A percentile compares a stretch with the other conserved stretches of the same genome.
These are phyloP conservation scores for Amanita jacksonii DNA, from an alignment of 768 basidiomycete genomes.

Conservation along the genomic window DNA sequence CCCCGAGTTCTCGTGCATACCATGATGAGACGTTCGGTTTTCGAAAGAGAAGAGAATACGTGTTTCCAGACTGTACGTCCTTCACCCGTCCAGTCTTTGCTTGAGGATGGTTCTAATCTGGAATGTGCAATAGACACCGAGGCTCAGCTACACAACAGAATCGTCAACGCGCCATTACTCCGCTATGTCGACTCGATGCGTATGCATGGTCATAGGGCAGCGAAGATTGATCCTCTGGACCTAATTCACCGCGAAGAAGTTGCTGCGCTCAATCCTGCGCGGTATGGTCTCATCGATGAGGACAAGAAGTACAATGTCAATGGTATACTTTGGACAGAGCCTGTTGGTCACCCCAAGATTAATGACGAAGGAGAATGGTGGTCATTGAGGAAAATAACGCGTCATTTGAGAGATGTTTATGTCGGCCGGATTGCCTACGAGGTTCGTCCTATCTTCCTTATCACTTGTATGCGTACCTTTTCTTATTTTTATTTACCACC, in stretches of 20 bases:
- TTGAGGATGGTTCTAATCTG: not conserved
- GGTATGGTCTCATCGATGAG: conserved; percentile 63
- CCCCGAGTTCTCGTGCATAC: conserved; percentile 24
- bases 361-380: conserved; percentile 36
- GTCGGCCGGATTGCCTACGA: conserved; percentile 86
- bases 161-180: conserved; percentile 64
- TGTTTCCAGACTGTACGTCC: conserved; percentile 63
- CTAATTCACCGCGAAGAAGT: conserved; percentile 77
- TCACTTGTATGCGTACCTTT: not conserved
- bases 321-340: conserved; percentile 72
- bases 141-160: conserved; percentile 58
- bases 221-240: conserved; percentile 81
- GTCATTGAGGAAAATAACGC: conserved; percentile 61
- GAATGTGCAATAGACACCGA: conserved; percentile 40
- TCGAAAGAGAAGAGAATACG: conserved; percentile 51
- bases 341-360: conserved; percentile 24
- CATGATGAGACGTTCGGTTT: conserved; percentile 80
- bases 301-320: conserved; percentile 55
- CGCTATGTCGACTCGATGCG: conserved; percentile 87
- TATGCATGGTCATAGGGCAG: conserved; percentile 79
- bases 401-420: conserved; percentile 65
- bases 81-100: not conserved
- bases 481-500: not conserved
- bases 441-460: conserved; percentile 22
- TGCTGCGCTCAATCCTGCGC: conserved; percentile 61